Conservation (phyloP, 2,329 filamentous ascomycete genomes). For the Pseudogymnoascus pannorum region DNA sequence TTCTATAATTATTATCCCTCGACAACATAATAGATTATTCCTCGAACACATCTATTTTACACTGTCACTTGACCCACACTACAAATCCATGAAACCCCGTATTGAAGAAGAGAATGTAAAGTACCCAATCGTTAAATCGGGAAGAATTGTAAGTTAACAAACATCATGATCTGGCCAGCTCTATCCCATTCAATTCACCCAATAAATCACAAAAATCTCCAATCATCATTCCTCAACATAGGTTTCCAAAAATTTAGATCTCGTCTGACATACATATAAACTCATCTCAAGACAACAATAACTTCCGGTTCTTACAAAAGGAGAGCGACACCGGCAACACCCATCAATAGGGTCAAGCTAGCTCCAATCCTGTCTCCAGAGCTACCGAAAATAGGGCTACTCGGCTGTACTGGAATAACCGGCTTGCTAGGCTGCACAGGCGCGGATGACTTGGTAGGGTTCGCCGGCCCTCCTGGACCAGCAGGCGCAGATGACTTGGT, state of each 20-base stretch:
- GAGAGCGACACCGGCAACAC: background rate
- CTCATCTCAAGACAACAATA: background rate
- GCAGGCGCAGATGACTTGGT: background rate
- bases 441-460: background rate
- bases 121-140: conserved; percentile 2
- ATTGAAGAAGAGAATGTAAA: conserved; percentile 1
- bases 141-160: conserved; percentile 5
- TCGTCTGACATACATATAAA: background rate
- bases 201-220: conserved; percentile 2
- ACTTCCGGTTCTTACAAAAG: background rate
- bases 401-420: background rate
- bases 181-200: background rate
- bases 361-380: background rate
- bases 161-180: background rate
- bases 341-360: background rate
- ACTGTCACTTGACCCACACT: background rate
- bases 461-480: too few species aligned
- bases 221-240: conserved; percentile 1
- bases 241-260: background rate
- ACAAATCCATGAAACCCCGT: background rate
- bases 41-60: background rate
- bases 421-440: background rate
- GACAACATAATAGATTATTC: background rate
- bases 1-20: background rate
- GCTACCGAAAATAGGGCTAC: background rate